A percentile compares a stretch with the other conserved stretches of the same genome.
Evolutionary conservation across 106 monocot genomes (phyloP).

Genomic region (Dendrobium nobile): DNA sequence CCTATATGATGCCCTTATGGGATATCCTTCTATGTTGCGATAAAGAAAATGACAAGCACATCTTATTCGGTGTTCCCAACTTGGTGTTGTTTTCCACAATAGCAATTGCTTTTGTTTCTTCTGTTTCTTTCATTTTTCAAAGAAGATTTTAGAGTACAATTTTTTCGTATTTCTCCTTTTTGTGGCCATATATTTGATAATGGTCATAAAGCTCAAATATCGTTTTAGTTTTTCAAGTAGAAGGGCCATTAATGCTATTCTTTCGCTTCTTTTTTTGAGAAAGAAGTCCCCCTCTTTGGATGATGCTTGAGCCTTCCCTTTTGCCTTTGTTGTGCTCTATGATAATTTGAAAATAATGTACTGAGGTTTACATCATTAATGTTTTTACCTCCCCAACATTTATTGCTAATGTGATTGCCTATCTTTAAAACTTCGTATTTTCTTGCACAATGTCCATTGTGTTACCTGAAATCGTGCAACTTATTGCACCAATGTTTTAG

Average conservation of each 20-base stretch:
- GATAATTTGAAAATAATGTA: neutral
- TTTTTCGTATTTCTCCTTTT: neutral
- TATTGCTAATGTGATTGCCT: neutral
- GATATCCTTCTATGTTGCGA: neutral
- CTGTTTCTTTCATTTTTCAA: neutral
- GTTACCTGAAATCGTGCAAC: neutral
- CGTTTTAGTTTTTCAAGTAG: no score
- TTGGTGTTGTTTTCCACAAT: neutral
- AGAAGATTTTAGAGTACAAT: neutral
- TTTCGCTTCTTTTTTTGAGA: neutral
- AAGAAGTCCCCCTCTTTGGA: neutral
- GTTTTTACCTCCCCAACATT: neutral
- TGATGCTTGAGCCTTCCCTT: neutral
- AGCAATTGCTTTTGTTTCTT: neutral
- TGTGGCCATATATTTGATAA: neutral
- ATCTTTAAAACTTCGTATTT: neutral
- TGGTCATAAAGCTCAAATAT: neutral
- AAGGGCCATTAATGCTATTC: no score
- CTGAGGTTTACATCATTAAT: neutral
- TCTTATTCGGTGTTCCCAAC: neutral
- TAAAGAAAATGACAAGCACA: neutral
- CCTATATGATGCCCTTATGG: no score
- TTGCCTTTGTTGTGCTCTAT: neutral
- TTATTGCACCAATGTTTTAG: neutral
- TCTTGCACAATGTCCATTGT: neutral